A percentile compares a stretch with the other conserved stretches of the same genome.
phyloP scores from a whole-genome alignment of 768 basidiomycete species.

The Paxillus ammoniavirescens region DNA sequence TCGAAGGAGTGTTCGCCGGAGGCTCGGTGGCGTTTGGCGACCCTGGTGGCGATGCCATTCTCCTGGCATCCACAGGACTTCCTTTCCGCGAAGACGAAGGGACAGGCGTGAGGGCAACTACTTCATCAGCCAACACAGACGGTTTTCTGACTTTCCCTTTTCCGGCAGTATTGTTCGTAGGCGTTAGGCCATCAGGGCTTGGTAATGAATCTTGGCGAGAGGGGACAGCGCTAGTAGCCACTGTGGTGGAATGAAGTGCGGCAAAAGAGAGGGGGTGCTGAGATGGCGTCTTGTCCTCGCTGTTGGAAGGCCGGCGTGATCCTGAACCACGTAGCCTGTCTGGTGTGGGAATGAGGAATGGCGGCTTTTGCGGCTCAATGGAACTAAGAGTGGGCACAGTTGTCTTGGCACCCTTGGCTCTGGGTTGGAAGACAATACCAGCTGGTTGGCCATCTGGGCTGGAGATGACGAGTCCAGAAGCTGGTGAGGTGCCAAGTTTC shows the following conservation, averaged over 20 bases:
- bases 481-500: slow-evolving; percentile 71
- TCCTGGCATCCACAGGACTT: slow-evolving; percentile 28
- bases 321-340: slow-evolving; percentile 27
- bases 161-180: slow-evolving; percentile 1
- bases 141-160: slow-evolving; percentile 30
- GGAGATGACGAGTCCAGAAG: slow-evolving; percentile 87
- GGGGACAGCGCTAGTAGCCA: slow-evolving; percentile 6
- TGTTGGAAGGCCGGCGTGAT: slow-evolving; percentile 25
- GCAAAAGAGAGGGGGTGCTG: slow-evolving; percentile 29
- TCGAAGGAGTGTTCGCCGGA: slow-evolving; percentile 21
- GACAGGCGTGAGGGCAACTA: slow-evolving; percentile 1
- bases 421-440: slow-evolving; percentile 95
- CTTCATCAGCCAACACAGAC: slow-evolving; percentile 31
- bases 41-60: slow-evolving; percentile 33
- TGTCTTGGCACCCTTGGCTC: slow-evolving; percentile 38
- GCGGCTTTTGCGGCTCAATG: slow-evolving; percentile 49
- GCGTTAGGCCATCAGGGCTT: slow-evolving; percentile 18
- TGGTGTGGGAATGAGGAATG: slow-evolving; percentile 28
- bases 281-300: slow-evolving; percentile 26
- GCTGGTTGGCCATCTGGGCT: slow-evolving; percentile 91
- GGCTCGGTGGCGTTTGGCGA: slow-evolving; percentile 29
- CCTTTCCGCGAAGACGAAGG: slow-evolving; percentile 23
- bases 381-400: slow-evolving; percentile 27
- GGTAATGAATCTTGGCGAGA: slow-evolving; percentile 26
- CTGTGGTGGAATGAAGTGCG: slow-evolving; percentile 21